Base-by-base conservation (phyloP, 768 basidiomycete genomes). In the Russula griseocarnosa region DNA sequence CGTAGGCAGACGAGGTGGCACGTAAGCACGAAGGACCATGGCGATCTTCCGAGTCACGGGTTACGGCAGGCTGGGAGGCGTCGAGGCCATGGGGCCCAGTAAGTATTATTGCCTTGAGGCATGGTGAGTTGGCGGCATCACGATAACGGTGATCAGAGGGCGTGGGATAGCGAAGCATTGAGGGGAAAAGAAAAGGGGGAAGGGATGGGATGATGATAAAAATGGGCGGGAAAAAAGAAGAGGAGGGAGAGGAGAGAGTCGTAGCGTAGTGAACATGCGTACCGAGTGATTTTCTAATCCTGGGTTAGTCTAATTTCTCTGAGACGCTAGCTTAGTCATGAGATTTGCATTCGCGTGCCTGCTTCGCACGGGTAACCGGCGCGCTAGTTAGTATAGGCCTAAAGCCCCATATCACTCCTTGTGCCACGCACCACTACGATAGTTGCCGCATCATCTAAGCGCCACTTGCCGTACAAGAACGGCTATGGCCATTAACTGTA, bases 31-130 rank as follows among this genome's bases (percentile, higher is more conserved):
- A 28, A 38, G 40, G 20, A 3, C 24, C 24, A n/a, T 55, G 28
- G 22, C 59, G 63, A 54, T 65, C 59, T 26, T 65, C 60, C 49
- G 40, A 3, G 53, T 65, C 64, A 53, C 49, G 28, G 11, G 18
- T 65, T 65, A 65, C 64, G 64, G 64, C 64, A 65, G 60, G 24
- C 42, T 55, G 64, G 13, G 60, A 22, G 14, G 20, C 6, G 60
- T 61, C 64, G 49, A 30, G 36, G 14, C 49, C 22, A 44, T 36
- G 64, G 49, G 24, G 34, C 5, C 63, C 63, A 64, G 58, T 60
- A 55, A 18, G 58, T 16, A 40, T 38, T 11, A 32, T 44, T n/a
- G 52, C 57, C 63, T 49, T 63, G 63, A 14, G 52, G 46, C 26
- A 55, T 1, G 34, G 62, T 13, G 36, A 4, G 18, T 44, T 52